phyloP scores from a whole-genome alignment of 1,139 yeast species.

The Taphrina deformans region DNA sequence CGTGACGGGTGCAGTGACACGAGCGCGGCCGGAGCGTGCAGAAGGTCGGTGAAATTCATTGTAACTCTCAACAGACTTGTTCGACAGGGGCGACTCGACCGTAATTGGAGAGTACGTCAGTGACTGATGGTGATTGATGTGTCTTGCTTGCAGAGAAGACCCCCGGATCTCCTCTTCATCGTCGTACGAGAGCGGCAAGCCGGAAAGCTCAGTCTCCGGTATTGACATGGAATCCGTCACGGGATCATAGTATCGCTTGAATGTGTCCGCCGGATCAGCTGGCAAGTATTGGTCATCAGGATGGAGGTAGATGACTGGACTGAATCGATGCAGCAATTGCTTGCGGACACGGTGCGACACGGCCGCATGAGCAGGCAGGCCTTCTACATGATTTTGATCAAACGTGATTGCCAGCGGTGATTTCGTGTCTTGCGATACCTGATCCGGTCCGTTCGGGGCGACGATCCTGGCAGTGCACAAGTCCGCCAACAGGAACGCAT shows the following conservation, averaged over 20 bases:
- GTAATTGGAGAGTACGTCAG: background rate
- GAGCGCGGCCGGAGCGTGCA: background rate
- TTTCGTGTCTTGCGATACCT: background rate
- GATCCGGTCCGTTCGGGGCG: background rate
- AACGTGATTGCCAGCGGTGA: background rate
- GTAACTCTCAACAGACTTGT: background rate
- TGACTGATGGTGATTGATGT: slow-evolving; percentile 1
- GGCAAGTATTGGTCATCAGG: slow-evolving; percentile 23
- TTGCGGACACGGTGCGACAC: background rate
- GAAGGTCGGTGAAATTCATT: slow-evolving; percentile 10
- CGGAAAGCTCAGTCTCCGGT: background rate
- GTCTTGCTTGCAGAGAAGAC: background rate
- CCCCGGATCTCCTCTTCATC: background rate
- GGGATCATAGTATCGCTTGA: slow-evolving; percentile 1
- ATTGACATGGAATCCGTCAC: slow-evolving; percentile 11
- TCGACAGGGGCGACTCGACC: background rate
- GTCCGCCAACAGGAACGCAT: slow-evolving; percentile 3
- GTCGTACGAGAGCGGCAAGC: slow-evolving; percentile 14
- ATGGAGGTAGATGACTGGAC: slow-evolving; percentile 18
- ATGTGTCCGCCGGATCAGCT: slow-evolving; percentile 12
- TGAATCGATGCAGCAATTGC: background rate
- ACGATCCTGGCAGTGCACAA: background rate
- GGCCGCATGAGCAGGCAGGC: slow-evolving; percentile 4
- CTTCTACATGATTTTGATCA: background rate
- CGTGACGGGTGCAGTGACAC: slow-evolving; percentile 16